Conservation (phyloP, 2,329 filamentous ascomycete genomes). For the Epichloe hybrida region DNA sequence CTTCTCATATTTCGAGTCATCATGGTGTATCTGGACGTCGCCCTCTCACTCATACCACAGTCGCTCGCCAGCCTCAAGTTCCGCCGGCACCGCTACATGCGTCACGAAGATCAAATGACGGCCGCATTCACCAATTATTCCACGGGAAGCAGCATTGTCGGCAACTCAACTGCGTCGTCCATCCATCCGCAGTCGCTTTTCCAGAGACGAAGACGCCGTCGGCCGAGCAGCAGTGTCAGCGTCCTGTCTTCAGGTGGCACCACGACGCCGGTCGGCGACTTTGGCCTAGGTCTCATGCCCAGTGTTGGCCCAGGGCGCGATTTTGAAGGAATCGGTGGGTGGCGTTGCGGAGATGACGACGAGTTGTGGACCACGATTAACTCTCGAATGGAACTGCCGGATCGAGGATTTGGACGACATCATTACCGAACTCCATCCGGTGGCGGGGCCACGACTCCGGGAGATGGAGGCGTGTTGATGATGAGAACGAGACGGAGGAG, state of each 20-base stretch:
- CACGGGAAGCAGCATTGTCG: conserved; percentile 8
- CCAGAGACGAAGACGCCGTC: conserved; percentile 17
- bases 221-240: conserved; percentile 21
- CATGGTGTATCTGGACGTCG: conserved; percentile 51
- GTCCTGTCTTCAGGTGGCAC: conserved; percentile 19
- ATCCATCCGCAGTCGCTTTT: conserved; percentile 5
- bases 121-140: conserved; percentile 10
- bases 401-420: conserved; percentile 25
- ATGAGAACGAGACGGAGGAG: conserved; percentile 28
- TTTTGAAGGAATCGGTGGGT: conserved; percentile 47
- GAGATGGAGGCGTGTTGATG: conserved; percentile 29
- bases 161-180: conserved; percentile 7
- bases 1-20: conserved; percentile 47
- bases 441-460: conserved; percentile 23
- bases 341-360: conserved; percentile 34
- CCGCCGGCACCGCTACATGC: conserved; percentile 14
- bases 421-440: conserved; percentile 29
- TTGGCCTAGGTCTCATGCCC: conserved; percentile 27
- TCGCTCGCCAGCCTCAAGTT: conserved; percentile 32
- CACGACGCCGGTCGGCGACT: conserved; percentile 21
- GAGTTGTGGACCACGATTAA: conserved; percentile 39
- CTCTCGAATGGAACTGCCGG: conserved; percentile 35
- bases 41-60: conserved; percentile 41
- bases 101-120: not conserved
- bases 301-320: conserved; percentile 40